Conservation (phyloP, 1,139 yeast genomes). For the Geotrichum australiense region DNA sequence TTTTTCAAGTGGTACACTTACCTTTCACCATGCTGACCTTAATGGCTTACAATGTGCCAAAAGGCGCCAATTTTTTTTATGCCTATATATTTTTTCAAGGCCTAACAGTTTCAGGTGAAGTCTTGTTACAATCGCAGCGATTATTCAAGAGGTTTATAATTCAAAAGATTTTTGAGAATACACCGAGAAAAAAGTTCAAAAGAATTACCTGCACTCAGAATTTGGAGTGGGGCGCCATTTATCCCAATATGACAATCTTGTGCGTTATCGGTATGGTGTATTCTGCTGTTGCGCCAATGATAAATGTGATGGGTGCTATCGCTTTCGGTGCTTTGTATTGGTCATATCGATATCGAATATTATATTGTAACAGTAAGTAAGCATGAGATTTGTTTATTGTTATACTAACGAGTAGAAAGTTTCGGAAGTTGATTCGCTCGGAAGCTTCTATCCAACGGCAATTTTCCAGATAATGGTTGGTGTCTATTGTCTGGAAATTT, state of each 20-base stretch:
- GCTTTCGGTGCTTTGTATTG: conserved; percentile 51
- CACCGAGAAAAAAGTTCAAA: conserved; percentile 54
- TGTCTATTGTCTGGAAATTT: conserved; percentile 68
- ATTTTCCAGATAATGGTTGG: conserved; percentile 72
- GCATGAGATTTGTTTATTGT: background rate
- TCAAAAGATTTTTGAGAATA: conserved; percentile 39
- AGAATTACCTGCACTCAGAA: conserved; percentile 41
- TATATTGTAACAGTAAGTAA: conserved; percentile 39
- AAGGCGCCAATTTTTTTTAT: conserved; percentile 74
- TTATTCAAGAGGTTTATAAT: conserved; percentile 39
- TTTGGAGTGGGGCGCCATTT: conserved; percentile 69
- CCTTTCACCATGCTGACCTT: conserved; percentile 68
- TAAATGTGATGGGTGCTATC: conserved; percentile 54
- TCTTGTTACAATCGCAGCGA: conserved; percentile 46
- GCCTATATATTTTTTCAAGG: conserved; percentile 70
- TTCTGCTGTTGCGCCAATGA: conserved; percentile 70
- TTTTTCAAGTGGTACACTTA: conserved; percentile 56
- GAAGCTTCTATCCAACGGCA: conserved; percentile 65
- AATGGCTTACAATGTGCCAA: conserved; percentile 69
- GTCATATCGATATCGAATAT: conserved; percentile 59
- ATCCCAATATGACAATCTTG: conserved; percentile 67
- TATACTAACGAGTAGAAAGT: conserved; percentile 14
- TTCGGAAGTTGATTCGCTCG: conserved; percentile 58
- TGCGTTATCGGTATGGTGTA: conserved; percentile 74
- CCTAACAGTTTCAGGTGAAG: conserved; percentile 57